phyloP scores from a whole-genome alignment of 2,329 filamentous ascomycete species.

The Plenodomus tracheiphilus region DNA sequence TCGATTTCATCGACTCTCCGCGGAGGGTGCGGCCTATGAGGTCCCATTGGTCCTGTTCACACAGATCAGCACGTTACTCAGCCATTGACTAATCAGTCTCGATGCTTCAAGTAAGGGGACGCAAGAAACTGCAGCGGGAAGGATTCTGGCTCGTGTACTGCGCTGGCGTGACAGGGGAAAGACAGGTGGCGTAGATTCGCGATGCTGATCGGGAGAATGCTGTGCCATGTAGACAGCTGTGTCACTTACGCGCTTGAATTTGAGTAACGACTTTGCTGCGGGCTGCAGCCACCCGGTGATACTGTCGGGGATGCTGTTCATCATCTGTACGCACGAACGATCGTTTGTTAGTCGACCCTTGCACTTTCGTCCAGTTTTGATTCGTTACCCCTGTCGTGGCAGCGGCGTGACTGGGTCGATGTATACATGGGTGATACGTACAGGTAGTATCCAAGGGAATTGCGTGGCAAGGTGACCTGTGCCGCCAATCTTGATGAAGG shows the following conservation, averaged over 20 bases:
- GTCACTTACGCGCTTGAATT: slow-evolving; percentile 34
- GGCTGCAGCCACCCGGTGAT: slow-evolving; percentile 37
- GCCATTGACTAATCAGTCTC: neutral
- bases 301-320: slow-evolving; percentile 37
- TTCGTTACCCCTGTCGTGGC: neutral
- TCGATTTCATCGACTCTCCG: slow-evolving; percentile 34
- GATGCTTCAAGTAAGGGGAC: neutral
- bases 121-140: neutral
- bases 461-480: slow-evolving; percentile 39
- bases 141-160: neutral
- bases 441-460: slow-evolving; percentile 36
- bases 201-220: neutral
- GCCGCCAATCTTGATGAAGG: slow-evolving; percentile 36
- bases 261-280: slow-evolving; percentile 34
- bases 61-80: neutral
- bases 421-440: slow-evolving; percentile 13
- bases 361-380: neutral
- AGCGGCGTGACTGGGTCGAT: neutral
- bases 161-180: neutral
- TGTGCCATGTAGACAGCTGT: neutral
- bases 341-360: neutral
- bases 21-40: slow-evolving; percentile 31
- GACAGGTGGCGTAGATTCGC: neutral
- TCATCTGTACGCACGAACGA: slow-evolving; percentile 22
- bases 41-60: slow-evolving; percentile 24